These are phyloP conservation scores for Candida freyschussii DNA, from an alignment of 1,139 yeast genomes.

Conservation along the genomic window DNA sequence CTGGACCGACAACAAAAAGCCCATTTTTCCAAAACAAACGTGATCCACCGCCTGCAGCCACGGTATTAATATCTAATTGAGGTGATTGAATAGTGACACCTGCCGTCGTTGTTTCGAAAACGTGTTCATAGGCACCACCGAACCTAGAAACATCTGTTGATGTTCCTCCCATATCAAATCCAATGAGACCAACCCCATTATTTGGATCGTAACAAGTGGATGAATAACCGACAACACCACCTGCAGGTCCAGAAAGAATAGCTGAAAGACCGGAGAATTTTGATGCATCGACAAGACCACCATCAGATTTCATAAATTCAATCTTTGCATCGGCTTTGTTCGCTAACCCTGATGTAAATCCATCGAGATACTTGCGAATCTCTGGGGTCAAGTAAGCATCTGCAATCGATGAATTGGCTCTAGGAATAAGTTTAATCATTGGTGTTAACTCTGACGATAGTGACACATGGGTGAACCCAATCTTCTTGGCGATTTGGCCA, in stretches of 20 bases:
- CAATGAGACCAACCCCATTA: slow-evolving; percentile 42
- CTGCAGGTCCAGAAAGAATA: slow-evolving; percentile 58
- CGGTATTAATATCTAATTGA: slow-evolving; percentile 52
- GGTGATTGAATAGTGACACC: slow-evolving; percentile 55
- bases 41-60: slow-evolving; percentile 62
- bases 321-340: slow-evolving; percentile 34
- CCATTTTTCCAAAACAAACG: slow-evolving; percentile 50
- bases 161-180: slow-evolving; percentile 63
- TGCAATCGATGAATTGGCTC: slow-evolving; percentile 70
- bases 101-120: slow-evolving; percentile 52
- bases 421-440: slow-evolving; percentile 64
- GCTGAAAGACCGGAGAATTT: slow-evolving; percentile 50
- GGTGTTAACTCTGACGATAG: slow-evolving; percentile 65
- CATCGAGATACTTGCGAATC: slow-evolving; percentile 53
- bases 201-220: slow-evolving; percentile 43
- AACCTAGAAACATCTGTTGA: slow-evolving; percentile 54
- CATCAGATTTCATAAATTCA: slow-evolving; percentile 60
- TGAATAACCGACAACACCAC: slow-evolving; percentile 57
- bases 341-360: slow-evolving; percentile 57
- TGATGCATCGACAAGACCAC: slow-evolving; percentile 48
- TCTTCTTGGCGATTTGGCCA: slow-evolving; percentile 50
- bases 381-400: slow-evolving; percentile 79
- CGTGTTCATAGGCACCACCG: slow-evolving; percentile 46
- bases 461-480: slow-evolving; percentile 62
- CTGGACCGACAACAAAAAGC: slow-evolving; percentile 54